phyloP scores from a whole-genome alignment of 495 filamentous ascomycete genomes.

The Daldinia caldariorum region DNA sequence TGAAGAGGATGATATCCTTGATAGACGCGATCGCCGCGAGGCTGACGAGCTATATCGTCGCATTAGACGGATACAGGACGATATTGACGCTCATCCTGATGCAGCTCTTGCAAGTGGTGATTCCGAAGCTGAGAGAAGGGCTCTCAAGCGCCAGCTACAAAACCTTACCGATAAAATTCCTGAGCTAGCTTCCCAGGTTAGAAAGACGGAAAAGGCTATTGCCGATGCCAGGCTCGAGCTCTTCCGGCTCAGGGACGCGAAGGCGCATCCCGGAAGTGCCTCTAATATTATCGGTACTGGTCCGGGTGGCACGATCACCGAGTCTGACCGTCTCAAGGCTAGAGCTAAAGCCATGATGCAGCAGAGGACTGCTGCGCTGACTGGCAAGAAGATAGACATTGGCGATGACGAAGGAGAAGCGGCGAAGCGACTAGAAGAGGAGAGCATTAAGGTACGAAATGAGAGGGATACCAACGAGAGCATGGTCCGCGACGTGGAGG shows the following conservation, averaged over 20 bases:
- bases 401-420: slow-evolving; percentile 76
- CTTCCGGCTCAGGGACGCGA: slow-evolving; percentile 93
- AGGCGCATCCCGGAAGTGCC: slow-evolving; percentile 84
- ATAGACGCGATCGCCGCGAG: slow-evolving; percentile 88
- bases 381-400: slow-evolving; percentile 76
- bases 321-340: slow-evolving; percentile 93
- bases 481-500: slow-evolving; percentile 97
- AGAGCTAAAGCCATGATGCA: slow-evolving; percentile 98
- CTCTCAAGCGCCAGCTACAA: slow-evolving; percentile 88
- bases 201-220: slow-evolving; percentile 90
- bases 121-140: slow-evolving; percentile 84
- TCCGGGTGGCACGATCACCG: slow-evolving; percentile 89
- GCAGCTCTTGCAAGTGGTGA: slow-evolving; percentile 76
- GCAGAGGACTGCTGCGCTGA: slow-evolving; percentile 90
- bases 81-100: slow-evolving; percentile 92
- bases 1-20: slow-evolving; percentile 92
- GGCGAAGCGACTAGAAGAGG: slow-evolving; percentile 85
- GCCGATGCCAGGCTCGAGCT: slow-evolving; percentile 92
- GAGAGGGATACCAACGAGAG: slow-evolving; percentile 94
- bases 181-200: slow-evolving; percentile 88
- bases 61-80: slow-evolving; percentile 93
- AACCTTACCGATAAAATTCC: slow-evolving; percentile 88
- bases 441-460: slow-evolving; percentile 78
- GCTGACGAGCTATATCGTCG: slow-evolving; percentile 94
- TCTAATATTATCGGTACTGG: slow-evolving; percentile 91